A percentile compares a stretch with the other conserved stretches of the same genome.
Conservation (phyloP, 345 rosid genomes). For the Dimocarpus longan region DNA sequence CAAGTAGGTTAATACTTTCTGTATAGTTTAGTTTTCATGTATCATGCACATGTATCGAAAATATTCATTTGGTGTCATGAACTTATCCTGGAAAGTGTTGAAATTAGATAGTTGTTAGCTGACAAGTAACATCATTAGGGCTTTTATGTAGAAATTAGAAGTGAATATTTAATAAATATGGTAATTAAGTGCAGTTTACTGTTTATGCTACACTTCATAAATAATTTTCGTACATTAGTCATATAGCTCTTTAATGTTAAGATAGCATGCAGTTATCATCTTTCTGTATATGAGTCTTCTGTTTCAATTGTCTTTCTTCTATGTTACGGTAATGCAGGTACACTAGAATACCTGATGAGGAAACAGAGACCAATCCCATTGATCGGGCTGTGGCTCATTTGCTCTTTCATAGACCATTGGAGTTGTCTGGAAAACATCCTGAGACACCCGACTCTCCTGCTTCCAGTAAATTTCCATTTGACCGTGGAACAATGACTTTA, state of each 20-base stretch:
- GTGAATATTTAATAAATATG: background rate
- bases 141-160: background rate
- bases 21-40: background rate
- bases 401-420: conserved; percentile 78
- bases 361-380: conserved; percentile 87
- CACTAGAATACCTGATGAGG: conserved; percentile 53
- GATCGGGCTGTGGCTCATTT: conserved; percentile 88
- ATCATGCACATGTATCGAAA: background rate
- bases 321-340: conserved; percentile 40
- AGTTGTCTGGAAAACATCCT: conserved; percentile 45
- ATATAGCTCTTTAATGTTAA: background rate
- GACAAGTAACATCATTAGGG: background rate
- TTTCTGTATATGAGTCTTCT: background rate
- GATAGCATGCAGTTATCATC: background rate
- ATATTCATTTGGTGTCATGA: background rate
- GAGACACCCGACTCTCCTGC: conserved; percentile 63
- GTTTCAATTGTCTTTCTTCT: background rate
- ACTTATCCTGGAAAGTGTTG: background rate
- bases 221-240: background rate
- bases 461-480: conserved; percentile 45
- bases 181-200: background rate
- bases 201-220: background rate
- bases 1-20: background rate
- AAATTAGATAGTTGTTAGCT: background rate
- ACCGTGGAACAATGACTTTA: conserved; percentile 33